Conservation (phyloP, 2,329 filamentous ascomycete species). For the Penicillium sp. region DNA sequence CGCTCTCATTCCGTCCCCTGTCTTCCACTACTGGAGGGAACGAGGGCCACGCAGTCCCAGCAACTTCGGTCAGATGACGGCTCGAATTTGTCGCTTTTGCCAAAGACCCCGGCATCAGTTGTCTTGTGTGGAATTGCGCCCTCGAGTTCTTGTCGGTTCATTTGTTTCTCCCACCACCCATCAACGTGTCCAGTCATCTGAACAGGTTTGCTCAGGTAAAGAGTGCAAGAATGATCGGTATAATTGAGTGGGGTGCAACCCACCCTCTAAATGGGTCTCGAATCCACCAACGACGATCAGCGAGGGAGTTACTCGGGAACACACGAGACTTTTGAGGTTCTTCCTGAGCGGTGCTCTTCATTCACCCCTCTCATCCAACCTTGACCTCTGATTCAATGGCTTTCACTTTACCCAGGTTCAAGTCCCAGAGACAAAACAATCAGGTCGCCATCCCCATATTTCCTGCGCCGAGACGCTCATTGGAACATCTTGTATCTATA, state of each 20-base stretch:
- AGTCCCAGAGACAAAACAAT: too few relatives aligned
- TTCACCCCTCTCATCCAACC: too few relatives aligned
- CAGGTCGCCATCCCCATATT: neutral
- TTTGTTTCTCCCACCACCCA: neutral
- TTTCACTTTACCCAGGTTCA: too few relatives aligned
- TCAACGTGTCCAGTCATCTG: neutral
- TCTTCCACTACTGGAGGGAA: conserved; percentile 9
- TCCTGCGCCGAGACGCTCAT: neutral
- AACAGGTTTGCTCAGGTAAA: neutral
- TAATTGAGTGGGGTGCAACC: neutral
- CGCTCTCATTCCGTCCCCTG: conserved; percentile 26
- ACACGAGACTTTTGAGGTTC: conserved; percentile 21
- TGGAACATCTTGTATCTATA: neutral
- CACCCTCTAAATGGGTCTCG: neutral
- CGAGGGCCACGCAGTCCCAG: neutral
- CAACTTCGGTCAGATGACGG: conserved; percentile 23
- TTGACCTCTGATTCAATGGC: too few relatives aligned
- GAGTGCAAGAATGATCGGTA: neutral
- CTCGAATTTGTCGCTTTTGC: neutral
- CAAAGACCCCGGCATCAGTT: neutral
- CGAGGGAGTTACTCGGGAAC: conserved; percentile 28
- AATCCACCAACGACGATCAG: conserved; percentile 15
- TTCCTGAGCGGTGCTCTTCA: too few relatives aligned
- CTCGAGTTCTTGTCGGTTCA: neutral
- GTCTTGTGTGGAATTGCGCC: neutral